A percentile compares a stretch with the other conserved stretches of the same genome.
phyloP scores from a whole-genome alignment of 148 eudicot species.

The Salicornia ramosissima region DNA sequence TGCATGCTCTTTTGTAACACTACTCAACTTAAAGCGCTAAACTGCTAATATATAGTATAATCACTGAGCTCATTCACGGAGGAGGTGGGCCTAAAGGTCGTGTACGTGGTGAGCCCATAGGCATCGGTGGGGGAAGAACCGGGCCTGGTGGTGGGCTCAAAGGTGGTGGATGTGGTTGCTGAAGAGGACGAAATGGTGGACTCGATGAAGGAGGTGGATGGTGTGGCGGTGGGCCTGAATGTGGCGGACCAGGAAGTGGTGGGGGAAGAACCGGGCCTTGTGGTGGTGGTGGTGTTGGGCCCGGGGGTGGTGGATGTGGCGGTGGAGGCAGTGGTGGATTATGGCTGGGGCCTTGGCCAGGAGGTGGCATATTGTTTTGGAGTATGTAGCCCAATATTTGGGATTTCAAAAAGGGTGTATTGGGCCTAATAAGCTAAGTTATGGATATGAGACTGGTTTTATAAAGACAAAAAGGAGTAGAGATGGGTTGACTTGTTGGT shows the following conservation, averaged over 20 bases:
- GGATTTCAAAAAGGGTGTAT: not conserved
- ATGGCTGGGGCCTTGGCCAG: constrained; percentile 10
- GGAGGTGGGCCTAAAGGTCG: not conserved
- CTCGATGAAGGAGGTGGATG: constrained; percentile 16
- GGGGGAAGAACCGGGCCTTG: constrained; percentile 16
- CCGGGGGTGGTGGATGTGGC: not conserved
- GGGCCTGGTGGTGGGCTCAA: constrained; percentile 13
- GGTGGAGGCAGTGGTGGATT: constrained; percentile 1
- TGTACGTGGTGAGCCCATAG: not conserved
- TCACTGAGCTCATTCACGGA: not conserved
- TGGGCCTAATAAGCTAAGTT: not conserved
- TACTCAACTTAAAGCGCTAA: not conserved
- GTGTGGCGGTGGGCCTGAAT: constrained; percentile 4
- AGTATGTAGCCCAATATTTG: not conserved
- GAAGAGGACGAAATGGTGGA: constrained; percentile 5
- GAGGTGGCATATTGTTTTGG: constrained; percentile 14
- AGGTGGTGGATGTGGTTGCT: constrained; percentile 1
- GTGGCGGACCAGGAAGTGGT: constrained; percentile 13
- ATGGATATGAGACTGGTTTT: constrained; percentile 2
- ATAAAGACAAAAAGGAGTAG: not conserved
- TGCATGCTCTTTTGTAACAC: not conserved
- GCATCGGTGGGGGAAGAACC: not conserved
- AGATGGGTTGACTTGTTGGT: not conserved
- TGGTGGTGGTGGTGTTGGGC: constrained; percentile 22
- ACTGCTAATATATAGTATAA: not conserved